Conservation (phyloP, 2,329 filamentous ascomycete genomes). For the Tolypocladium ophioglossoides region DNA sequence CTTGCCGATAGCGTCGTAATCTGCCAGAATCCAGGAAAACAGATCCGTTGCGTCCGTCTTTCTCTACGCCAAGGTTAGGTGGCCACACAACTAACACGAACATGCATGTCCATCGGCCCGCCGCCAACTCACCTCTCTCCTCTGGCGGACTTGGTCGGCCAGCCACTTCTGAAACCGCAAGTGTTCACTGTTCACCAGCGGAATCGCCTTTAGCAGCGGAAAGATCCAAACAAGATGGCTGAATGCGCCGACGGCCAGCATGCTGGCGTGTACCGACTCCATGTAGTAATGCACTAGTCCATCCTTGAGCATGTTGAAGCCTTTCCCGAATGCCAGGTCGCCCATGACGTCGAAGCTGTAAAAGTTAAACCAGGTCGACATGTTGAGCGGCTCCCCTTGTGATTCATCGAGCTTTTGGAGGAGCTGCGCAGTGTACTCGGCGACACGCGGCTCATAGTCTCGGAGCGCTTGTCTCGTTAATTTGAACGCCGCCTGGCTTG, state of each 20-base stretch:
- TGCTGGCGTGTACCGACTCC: conserved; percentile 11
- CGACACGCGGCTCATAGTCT: conserved; percentile 18
- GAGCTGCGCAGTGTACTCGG: conserved; percentile 12
- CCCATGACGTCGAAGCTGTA: conserved; percentile 30
- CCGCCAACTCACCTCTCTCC: conserved; percentile 3
- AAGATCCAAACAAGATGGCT: conserved; percentile 10
- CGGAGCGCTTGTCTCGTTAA: conserved; percentile 6
- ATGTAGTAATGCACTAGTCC: conserved; percentile 17
- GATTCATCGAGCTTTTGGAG: conserved; percentile 11
- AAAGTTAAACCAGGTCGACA: conserved; percentile 21
- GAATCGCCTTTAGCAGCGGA: conserved; percentile 10
- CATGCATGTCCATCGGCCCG: background rate
- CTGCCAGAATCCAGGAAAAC: conserved; percentile 20
- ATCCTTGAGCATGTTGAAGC: conserved; percentile 22
- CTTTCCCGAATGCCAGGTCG: conserved; percentile 26
- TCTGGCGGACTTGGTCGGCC: background rate
- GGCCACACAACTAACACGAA: too few species aligned
- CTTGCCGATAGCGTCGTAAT: conserved; percentile 9
- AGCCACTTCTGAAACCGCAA: conserved; percentile 10
- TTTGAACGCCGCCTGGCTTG: too few species aligned
- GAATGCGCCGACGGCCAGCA: conserved; percentile 12
- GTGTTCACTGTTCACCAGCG: conserved; percentile 10
- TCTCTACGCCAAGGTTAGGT: background rate
- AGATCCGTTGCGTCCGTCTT: conserved; percentile 15
- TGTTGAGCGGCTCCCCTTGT: conserved; percentile 14